phyloP scores from a whole-genome alignment of 768 basidiomycete species.

The Phanerochaete carnosa region DNA sequence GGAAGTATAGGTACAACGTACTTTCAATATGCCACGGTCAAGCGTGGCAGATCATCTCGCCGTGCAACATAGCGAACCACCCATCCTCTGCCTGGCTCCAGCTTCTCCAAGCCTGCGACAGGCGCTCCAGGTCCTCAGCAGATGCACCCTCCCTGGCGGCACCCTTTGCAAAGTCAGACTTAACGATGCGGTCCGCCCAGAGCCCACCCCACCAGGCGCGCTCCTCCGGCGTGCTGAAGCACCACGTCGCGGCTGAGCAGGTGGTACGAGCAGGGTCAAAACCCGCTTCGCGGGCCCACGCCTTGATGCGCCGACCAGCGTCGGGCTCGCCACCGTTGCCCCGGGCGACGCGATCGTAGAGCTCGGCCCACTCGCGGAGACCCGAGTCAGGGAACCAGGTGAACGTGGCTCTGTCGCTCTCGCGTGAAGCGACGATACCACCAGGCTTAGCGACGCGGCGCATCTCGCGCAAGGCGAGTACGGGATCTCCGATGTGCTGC shows the following conservation, averaged over 20 bases:
- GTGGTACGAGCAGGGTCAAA: conserved; percentile 27
- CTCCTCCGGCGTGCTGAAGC: conserved; percentile 34
- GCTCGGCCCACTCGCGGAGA: conserved; percentile 27
- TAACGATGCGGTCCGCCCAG: conserved; percentile 36
- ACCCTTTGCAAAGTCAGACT: conserved; percentile 30
- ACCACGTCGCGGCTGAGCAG: conserved; percentile 32
- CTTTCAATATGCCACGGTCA: neutral
- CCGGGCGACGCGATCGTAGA: conserved; percentile 31
- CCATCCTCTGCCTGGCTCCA: conserved; percentile 8
- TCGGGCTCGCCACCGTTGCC: conserved; percentile 37
- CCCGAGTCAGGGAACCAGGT: conserved; percentile 34
- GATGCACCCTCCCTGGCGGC: conserved; percentile 28
- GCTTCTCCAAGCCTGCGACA: conserved; percentile 10
- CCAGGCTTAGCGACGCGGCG: conserved; percentile 41
- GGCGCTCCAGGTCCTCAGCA: conserved; percentile 14
- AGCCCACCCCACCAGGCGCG: conserved; percentile 35
- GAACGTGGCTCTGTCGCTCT: conserved; percentile 34
- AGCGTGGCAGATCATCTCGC: conserved; percentile 4
- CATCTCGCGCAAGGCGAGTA: conserved; percentile 43
- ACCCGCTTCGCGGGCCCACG: conserved; percentile 37
- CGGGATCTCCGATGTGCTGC: conserved; percentile 42
- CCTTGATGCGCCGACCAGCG: conserved; percentile 34
- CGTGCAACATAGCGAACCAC: conserved; percentile 10
- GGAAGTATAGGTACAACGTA: neutral
- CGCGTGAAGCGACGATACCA: conserved; percentile 44